phyloP scores from a whole-genome alignment of 2,329 filamentous ascomycete genomes.

The Parafenestella ontariensis region DNA sequence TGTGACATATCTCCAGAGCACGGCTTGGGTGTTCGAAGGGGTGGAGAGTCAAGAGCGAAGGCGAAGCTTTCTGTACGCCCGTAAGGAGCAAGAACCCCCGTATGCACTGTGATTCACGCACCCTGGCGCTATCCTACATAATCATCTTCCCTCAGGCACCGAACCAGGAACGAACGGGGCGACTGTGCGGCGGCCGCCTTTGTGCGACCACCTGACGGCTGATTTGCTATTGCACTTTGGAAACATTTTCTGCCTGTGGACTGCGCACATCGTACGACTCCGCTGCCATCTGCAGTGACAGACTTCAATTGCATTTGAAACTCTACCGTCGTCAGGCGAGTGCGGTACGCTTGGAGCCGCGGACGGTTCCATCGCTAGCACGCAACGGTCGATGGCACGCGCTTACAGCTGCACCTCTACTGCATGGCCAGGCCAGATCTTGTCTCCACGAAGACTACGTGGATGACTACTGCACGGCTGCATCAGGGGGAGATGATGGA shows the following conservation, averaged over 20 bases:
- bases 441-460: neutral
- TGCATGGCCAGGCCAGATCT: conserved; percentile 10
- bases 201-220: conserved; percentile 23
- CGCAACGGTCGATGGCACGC: conserved; percentile 4
- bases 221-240: conserved; percentile 26
- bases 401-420: conserved; percentile 3
- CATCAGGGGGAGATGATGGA: conserved; percentile 13
- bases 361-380: conserved; percentile 11
- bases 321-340: conserved; percentile 11
- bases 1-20: conserved; percentile 1
- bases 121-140: too few species aligned
- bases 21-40: neutral
- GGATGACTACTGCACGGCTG: neutral
- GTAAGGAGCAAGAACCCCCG: conserved; percentile 10
- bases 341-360: too few species aligned
- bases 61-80: conserved; percentile 18
- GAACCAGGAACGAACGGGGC: conserved; percentile 19
- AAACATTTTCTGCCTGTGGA: conserved; percentile 18
- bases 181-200: conserved; percentile 16
- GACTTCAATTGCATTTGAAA: conserved; percentile 10
- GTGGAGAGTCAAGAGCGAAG: too few species aligned
- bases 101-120: too few species aligned
- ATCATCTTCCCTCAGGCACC: conserved; percentile 9
- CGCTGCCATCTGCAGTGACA: neutral
- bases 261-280: conserved; percentile 28